These are phyloP conservation scores for Ascobolus immersus DNA, from an alignment of 495 filamentous ascomycete genomes.

Conservation along the genomic window DNA sequence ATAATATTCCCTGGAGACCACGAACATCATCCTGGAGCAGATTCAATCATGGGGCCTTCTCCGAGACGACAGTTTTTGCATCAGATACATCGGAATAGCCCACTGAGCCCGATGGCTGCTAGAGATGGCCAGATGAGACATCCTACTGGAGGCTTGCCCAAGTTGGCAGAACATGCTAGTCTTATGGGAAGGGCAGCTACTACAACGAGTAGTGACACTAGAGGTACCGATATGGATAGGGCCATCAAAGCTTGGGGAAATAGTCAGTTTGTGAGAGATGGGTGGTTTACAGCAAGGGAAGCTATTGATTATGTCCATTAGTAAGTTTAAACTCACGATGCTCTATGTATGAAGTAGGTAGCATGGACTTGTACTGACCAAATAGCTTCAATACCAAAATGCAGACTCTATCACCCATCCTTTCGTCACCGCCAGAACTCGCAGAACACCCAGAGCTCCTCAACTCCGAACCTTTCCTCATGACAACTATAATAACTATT, in stretches of 20 bases:
- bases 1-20: too few relatives aligned
- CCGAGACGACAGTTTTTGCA: too few relatives aligned
- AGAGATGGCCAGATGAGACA: too few relatives aligned
- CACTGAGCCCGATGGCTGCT: too few relatives aligned
- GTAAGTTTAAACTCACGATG: constrained; percentile 20
- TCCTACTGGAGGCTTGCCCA: too few relatives aligned
- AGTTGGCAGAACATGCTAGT: too few relatives aligned
- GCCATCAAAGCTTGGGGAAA: constrained; percentile 69
- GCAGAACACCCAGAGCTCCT: constrained; percentile 50
- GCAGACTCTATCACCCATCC: constrained; percentile 69
- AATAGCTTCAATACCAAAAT: constrained; percentile 66
- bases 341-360: neutral
- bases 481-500: constrained; percentile 71
- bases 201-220: constrained; percentile 1
- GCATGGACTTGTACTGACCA: neutral
- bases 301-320: constrained; percentile 83
- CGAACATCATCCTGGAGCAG: too few relatives aligned
- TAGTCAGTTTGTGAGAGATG: constrained; percentile 74
- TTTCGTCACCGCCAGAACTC: constrained; percentile 22
- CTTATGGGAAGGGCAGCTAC: neutral
- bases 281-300: constrained; percentile 87
- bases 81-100: too few relatives aligned
- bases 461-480: constrained; percentile 71
- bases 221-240: constrained; percentile 16
- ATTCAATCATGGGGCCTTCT: too few relatives aligned